Percentiles rank a stretch among this genome's conserved stretches.
phyloP scores from a whole-genome alignment of 164 flowering plant species.

The Magnolia sinica region DNA sequence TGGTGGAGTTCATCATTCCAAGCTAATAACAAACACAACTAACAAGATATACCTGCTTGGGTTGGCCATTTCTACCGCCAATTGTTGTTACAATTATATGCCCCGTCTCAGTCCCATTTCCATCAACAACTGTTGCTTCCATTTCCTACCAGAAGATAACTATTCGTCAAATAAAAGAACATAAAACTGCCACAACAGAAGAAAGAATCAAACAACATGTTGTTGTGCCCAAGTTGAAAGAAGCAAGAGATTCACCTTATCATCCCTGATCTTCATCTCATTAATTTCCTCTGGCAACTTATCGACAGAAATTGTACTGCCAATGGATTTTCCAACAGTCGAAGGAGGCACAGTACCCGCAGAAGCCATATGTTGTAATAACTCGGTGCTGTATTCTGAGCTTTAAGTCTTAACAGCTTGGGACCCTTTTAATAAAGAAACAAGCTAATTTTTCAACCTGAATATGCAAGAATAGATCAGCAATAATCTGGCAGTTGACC shows the following conservation, averaged over 20 bases:
- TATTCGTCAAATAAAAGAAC: neutral
- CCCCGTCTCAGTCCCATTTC: constrained; percentile 72
- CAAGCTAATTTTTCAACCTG: neutral
- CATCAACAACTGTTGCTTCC: constrained; percentile 70
- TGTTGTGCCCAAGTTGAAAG: neutral
- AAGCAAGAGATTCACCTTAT: constrained; percentile 35
- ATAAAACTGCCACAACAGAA: neutral
- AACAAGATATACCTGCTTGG: constrained; percentile 52
- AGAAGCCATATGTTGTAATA: constrained; percentile 35
- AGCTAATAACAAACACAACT: neutral
- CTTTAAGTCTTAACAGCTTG: neutral
- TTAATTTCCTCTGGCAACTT: constrained; percentile 63
- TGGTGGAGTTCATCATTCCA: no score
- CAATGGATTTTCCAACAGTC: constrained; percentile 29
- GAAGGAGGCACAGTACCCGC: constrained; percentile 32
- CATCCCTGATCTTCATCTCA: constrained; percentile 70
- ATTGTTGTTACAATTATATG: constrained; percentile 76
- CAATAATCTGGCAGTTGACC: neutral
- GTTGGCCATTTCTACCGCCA: constrained; percentile 75
- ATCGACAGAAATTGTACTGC: constrained; percentile 42
- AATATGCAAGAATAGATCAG: neutral
- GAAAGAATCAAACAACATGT: neutral
- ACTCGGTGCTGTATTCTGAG: neutral
- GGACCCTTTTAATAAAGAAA: neutral
- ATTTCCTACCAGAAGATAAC: constrained; percentile 38